Evolutionary conservation across 2,329 filamentous ascomycete genomes (phyloP).

Genomic region (Anthostomella pinea): DNA sequence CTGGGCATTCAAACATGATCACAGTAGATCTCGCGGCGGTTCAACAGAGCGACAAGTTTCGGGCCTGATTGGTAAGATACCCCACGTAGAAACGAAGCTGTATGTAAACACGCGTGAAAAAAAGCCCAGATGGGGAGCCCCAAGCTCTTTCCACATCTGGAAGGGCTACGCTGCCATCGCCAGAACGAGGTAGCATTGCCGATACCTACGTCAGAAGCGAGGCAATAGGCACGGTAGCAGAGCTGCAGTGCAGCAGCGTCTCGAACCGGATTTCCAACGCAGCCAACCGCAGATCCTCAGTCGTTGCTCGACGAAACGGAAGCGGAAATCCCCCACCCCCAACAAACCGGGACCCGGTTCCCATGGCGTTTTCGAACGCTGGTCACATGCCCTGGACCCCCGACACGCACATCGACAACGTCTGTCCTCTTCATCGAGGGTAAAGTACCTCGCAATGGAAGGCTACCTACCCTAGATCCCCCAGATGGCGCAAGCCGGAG

Average conservation of each 20-base stretch:
- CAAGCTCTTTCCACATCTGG: slow-evolving; percentile 21
- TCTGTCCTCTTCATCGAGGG: not conserved
- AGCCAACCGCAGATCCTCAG: not conserved
- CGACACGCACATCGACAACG: not conserved
- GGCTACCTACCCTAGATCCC: no score
- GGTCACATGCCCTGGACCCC: not conserved
- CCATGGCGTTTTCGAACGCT: not conserved
- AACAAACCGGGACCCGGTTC: not conserved
- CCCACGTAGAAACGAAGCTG: no score
- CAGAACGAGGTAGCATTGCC: slow-evolving; percentile 15
- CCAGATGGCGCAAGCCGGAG: no score
- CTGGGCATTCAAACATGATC: not conserved
- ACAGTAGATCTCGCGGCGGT: not conserved
- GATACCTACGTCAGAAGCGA: slow-evolving; percentile 3
- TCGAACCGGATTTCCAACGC: no score
- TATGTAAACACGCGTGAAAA: no score
- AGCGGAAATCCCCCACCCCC: not conserved
- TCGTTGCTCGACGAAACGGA: not conserved
- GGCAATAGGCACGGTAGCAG: no score
- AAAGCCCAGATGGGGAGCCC: no score
- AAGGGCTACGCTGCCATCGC: slow-evolving; percentile 16
- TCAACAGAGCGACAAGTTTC: no score
- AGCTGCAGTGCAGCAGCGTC: no score
- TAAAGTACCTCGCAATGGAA: not conserved
- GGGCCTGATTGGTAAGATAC: no score